Evolutionary conservation across 2,329 filamentous ascomycete species (phyloP).

Genomic region (Fusarium tupiense): DNA sequence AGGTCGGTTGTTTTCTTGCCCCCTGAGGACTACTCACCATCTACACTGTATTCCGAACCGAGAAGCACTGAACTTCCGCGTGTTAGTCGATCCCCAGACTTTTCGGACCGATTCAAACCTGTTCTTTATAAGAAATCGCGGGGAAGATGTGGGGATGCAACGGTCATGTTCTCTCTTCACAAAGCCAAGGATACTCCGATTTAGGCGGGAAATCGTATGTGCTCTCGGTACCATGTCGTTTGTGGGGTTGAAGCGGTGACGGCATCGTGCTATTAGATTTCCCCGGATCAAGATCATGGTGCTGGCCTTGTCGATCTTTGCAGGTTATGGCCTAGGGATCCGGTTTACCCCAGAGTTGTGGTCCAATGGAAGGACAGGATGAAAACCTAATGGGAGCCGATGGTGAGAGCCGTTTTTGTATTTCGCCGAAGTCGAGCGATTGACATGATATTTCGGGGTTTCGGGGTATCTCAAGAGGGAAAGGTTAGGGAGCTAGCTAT

Average conservation of each 20-base stretch:
- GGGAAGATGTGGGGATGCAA: conserved; percentile 29
- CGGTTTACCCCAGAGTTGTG: conserved; percentile 10
- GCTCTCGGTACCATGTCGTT: neutral
- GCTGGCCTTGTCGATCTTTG: conserved; percentile 22
- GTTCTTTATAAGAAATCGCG: conserved; percentile 11
- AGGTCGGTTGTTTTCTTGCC: too few species aligned
- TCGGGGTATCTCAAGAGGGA: conserved; percentile 16
- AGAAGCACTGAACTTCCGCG: neutral
- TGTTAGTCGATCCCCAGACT: neutral
- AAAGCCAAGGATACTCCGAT: neutral
- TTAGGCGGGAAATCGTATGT: neutral
- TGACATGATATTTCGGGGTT: conserved; percentile 3
- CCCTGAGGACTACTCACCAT: neutral
- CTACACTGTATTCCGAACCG: neutral
- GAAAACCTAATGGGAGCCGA: neutral
- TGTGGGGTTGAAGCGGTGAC: conserved; percentile 5
- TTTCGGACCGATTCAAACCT: conserved; percentile 33
- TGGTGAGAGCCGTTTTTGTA: neutral
- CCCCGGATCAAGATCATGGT: neutral
- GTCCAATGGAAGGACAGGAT: conserved; percentile 8
- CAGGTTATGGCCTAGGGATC: conserved; percentile 1
- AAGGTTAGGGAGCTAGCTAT: neutral
- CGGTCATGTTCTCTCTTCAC: neutral
- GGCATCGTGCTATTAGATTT: conserved; percentile 4
- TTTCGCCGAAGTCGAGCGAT: conserved; percentile 1